Base-by-base conservation (phyloP, 257 asterid species). In the Buddleja alternifolia region DNA sequence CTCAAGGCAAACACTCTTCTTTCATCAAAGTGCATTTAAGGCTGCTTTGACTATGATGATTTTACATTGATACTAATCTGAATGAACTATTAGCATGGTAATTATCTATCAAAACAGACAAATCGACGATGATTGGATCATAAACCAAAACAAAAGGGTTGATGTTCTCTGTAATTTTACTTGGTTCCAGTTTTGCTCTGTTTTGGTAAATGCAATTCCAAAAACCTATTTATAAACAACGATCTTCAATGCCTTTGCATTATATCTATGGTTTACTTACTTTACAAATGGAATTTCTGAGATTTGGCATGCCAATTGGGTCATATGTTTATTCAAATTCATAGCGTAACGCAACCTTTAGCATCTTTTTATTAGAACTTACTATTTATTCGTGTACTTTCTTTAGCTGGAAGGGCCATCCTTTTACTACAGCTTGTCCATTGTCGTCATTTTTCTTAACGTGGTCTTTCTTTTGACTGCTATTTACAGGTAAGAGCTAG, bases 401-500 rank as follows among this genome's bases (percentile, higher is more conserved):
- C 6, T 60, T 14, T 40, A 21, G 6, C 53, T 34, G 12, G 23
- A 17, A 52, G 7, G n/a, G 0, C 10, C 8, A 15, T 46, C 36
- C 14, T 54, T 25, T 70, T 41, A 61, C 54, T 32, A 1, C 7
- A 25, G 58, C 15, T 19, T 6, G 16, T 42, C 32, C 39, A 37
- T 60, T 21, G 40, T n/a, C n/a, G 12, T 11, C 45, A 9, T 44
- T 15, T 46, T 46, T 55, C 7, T 17, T 0, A 19, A 7, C 2
- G 32, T 29, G 11, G 17, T 57, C 56, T 48, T 10, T 59, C 54
- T 44, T 29, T 21, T 65, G 37, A 32, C 23, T 7, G 51, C 11
- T 46, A 40, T 44, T 55, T 51, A 8, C 79, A 75, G 80, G 82
- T 25, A 36, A 51, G 39, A 37, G 46, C 45, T 20, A 36, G 14